phyloP scores from a whole-genome alignment of 78 protist genomes.

The Dictyostelium intermedium region DNA sequence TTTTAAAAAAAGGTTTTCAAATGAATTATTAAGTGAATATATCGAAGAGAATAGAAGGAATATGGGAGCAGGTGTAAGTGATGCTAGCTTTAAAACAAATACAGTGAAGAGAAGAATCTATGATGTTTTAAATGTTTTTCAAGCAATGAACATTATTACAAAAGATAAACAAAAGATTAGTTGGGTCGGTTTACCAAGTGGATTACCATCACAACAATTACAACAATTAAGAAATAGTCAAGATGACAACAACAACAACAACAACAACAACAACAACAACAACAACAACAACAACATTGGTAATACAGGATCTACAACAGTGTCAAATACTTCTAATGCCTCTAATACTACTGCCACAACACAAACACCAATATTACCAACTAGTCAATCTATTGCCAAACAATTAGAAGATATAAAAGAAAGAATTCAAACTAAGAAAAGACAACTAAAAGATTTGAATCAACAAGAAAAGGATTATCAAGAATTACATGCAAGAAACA shows the following conservation, averaged over 20 bases:
- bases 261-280: neutral
- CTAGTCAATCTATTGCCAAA: neutral
- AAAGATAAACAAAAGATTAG: slow-evolving; percentile 89
- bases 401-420: slow-evolving; percentile 24
- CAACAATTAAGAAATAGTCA: neutral
- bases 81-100: slow-evolving; percentile 47
- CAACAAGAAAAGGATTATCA: slow-evolving; percentile 31
- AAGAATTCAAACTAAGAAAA: slow-evolving; percentile 40
- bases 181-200: slow-evolving; percentile 90
- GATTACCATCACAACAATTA: slow-evolving; percentile 1
- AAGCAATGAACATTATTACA: slow-evolving; percentile 92
- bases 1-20: slow-evolving; percentile 9
- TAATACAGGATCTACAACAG: neutral
- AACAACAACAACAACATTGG: neutral
- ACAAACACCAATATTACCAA: neutral
- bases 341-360: neutral
- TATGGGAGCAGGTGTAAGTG: neutral
- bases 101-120: slow-evolving; percentile 95
- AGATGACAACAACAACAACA: neutral
- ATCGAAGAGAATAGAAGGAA: slow-evolving; percentile 25
- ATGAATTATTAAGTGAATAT: slow-evolving; percentile 29
- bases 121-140: slow-evolving; percentile 94
- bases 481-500: slow-evolving; percentile 11
- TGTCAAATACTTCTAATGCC: too few species aligned
- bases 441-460: slow-evolving; percentile 17